These are phyloP conservation scores for Candida silvatica DNA, from an alignment of 805 yeast species.

Conservation along the genomic window DNA sequence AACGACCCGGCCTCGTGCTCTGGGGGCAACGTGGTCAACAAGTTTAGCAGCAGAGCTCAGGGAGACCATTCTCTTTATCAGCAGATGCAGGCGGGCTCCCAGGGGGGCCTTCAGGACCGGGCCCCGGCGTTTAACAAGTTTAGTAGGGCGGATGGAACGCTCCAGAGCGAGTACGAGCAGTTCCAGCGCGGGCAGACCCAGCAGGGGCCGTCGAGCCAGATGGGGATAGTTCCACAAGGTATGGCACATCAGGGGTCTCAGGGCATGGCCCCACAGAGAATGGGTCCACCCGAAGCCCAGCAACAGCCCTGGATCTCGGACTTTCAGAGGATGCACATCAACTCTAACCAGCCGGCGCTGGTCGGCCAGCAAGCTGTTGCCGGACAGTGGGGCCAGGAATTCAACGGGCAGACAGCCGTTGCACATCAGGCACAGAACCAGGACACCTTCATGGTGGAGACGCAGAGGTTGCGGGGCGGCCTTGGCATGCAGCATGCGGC, in stretches of 20 bases:
- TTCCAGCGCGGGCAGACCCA: background rate
- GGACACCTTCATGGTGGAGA: background rate
- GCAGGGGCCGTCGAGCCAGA: background rate
- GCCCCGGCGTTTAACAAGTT: background rate
- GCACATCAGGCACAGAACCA: background rate
- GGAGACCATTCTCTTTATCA: background rate
- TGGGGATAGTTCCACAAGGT: background rate
- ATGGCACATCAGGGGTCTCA: background rate
- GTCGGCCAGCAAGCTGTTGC: background rate
- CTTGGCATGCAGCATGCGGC: too few species aligned
- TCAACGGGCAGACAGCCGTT: background rate
- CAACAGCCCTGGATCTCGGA: constrained; percentile 2
- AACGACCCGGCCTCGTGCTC: constrained; percentile 5
- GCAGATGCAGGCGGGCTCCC: constrained; percentile 1
- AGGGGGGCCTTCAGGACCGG: background rate
- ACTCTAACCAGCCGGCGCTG: background rate
- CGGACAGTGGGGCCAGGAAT: background rate
- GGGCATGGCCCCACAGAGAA: background rate
- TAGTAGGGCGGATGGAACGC: background rate
- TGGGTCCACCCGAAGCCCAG: background rate
- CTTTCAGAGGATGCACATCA: constrained; percentile 2
- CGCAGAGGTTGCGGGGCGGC: background rate
- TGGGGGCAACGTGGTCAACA: constrained; percentile 2
- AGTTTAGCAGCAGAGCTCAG: constrained; percentile 1
- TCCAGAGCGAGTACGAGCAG: background rate